Base-by-base conservation (phyloP, 192 early-diverging fungal species). In the Dissophora ornata region DNA sequence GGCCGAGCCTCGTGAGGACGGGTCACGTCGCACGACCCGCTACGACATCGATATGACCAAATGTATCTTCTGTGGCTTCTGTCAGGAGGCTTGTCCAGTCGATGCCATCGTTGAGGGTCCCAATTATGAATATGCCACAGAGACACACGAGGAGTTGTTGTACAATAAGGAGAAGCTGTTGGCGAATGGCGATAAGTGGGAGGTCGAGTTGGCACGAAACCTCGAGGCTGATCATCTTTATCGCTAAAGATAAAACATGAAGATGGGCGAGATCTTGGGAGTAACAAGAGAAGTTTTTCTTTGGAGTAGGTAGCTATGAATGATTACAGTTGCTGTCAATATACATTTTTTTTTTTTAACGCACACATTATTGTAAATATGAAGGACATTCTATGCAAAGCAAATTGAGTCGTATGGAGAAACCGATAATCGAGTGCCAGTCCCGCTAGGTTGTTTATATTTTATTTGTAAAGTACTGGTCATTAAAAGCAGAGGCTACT, bases 41-140 rank as follows among this genome's bases (percentile, higher is more conserved):
- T 98, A 98, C 79, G 97, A 98, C 83, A 98, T 98, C 71, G 97
- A 98, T 75, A 97, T 97, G 97, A 97, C 97, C 55, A 98, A 98
- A 86, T 95, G 94, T 81, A 92, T 92, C 75, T 97, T 96, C 87
- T 98, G 97, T 81, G 97, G 97, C 53, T 90, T 98, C 82, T 98
- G 97, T 83, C 96, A 97, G 83, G 95, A 96, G 73, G 95, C 95
- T 0, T 96, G 95, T 63, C 95, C 95, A 25, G 95, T 97, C 2
- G 97, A 98, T 83, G 97, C 97, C 47, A 98, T 98, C 87, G 97
- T 98, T 10, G 97, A 96, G 84, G 91, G 92, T 28, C 94, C 95
- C 61, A 98, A 98, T 83, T 97, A 94, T 85, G 97, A 98, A 79
- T 96, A 92, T 79, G 86, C 95, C 26, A 97, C 96, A 3, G 97